Conservation (phyloP, 176 grass and related monocot genomes). For the Phragmites australis region DNA sequence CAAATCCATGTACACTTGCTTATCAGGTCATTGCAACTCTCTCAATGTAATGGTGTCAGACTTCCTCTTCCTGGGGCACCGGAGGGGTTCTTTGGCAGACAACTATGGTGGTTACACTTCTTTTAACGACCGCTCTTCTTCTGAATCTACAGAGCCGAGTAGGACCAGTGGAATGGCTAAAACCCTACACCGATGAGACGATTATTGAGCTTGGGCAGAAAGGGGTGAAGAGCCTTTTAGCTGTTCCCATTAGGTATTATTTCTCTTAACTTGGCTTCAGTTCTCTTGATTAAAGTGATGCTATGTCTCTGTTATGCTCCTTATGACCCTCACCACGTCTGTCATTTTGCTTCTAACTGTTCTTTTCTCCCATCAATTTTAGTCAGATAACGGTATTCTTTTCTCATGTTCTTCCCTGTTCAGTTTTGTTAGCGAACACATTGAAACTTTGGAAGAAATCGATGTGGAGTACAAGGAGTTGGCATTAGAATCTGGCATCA, state of each 20-base stretch:
- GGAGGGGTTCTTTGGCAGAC: too few species aligned
- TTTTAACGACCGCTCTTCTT: conserved; percentile 8
- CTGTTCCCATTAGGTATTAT: conserved; percentile 86
- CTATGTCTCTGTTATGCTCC: background rate
- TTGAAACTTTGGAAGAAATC: conserved; percentile 99
- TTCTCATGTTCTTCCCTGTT: conserved; percentile 33
- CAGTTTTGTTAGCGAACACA: conserved; percentile 99
- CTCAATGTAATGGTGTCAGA: background rate
- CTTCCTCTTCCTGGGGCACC: too few species aligned
- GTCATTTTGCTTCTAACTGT: background rate
- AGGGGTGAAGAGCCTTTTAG: conserved; percentile 84
- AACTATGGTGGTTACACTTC: conserved; percentile 16
- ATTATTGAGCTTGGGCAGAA: conserved; percentile 89
- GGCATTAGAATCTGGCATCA: conserved; percentile 88
- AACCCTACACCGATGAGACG: conserved; percentile 96
- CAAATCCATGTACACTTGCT: conserved; percentile 90
- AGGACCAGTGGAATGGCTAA: conserved; percentile 97
- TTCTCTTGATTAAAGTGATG: background rate
- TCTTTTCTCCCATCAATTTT: background rate
- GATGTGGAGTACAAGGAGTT: conserved; percentile 98
- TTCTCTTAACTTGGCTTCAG: conserved; percentile 31
- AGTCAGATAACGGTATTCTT: background rate
- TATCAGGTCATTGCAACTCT: conserved; percentile 60
- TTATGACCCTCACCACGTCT: conserved; percentile 2
- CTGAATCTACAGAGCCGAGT: conserved; percentile 81